Percentiles rank a stretch among this genome's conserved stretches.
Evolutionary conservation across 257 asterid genomes (phyloP).

Genomic region (Solanum paucissectum): DNA sequence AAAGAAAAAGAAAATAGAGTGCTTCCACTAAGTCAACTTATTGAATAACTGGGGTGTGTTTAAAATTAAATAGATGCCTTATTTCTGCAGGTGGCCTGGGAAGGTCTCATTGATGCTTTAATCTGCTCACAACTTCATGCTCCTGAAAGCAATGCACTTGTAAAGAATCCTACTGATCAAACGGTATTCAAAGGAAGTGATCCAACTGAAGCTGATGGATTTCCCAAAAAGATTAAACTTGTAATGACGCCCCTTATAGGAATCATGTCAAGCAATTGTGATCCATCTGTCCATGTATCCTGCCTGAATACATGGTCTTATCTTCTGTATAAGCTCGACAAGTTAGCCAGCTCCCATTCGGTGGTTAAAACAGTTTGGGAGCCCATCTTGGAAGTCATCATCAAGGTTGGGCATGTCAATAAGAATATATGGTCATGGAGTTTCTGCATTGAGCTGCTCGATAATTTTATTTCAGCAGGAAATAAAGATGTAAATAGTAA

Average conservation of each 20-base stretch:
- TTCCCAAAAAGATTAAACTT: constrained; percentile 47
- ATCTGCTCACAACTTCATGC: constrained; percentile 31
- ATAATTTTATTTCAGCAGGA: constrained; percentile 37
- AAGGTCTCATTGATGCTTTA: constrained; percentile 62
- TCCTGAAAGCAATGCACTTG: constrained; percentile 11
- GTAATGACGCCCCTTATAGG: constrained; percentile 64
- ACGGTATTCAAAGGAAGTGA: constrained; percentile 11
- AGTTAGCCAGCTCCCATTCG: constrained; percentile 28
- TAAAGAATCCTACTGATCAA: constrained; percentile 6
- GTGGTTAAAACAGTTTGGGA: constrained; percentile 48
- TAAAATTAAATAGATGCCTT: neutral
- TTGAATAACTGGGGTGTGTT: neutral
- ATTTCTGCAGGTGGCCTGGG: constrained; percentile 68
- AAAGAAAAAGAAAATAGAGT: neutral
- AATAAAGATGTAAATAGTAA: constrained; percentile 15
- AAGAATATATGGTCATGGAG: constrained; percentile 45
- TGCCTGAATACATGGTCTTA: constrained; percentile 85
- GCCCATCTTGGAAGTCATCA: constrained; percentile 51
- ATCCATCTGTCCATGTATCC: constrained; percentile 50
- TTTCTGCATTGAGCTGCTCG: constrained; percentile 55
- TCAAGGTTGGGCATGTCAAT: constrained; percentile 43
- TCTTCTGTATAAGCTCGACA: constrained; percentile 61
- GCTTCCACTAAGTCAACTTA: neutral
- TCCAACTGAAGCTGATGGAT: constrained; percentile 21
- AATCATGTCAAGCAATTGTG: constrained; percentile 62